These are phyloP conservation scores for Lathyrus aphaca DNA, from an alignment of 306 rosid genomes.

Conservation along the genomic window DNA sequence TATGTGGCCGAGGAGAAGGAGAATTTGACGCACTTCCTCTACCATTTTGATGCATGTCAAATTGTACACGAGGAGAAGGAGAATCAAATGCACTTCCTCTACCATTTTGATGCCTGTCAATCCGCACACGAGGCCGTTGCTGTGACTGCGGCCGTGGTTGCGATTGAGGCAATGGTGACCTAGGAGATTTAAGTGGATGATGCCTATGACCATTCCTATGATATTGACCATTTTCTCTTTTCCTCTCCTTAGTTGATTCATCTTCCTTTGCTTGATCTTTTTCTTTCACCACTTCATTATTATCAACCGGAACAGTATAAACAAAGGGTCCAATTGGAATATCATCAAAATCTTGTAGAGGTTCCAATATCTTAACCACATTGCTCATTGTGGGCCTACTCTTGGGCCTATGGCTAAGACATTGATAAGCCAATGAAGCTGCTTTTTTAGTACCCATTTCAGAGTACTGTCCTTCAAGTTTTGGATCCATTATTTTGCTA, in stretches of 20 bases:
- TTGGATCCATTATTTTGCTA: conserved; percentile 70
- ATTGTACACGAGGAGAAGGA: not conserved
- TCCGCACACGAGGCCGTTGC: conserved; percentile 1
- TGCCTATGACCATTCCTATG: conserved; percentile 37
- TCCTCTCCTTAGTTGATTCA: conserved; percentile 36
- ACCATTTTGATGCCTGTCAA: conserved; percentile 24
- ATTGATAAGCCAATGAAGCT: conserved; percentile 80
- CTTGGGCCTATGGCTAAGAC: conserved; percentile 80
- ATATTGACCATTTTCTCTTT: conserved; percentile 38
- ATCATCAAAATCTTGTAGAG: conserved; percentile 74
- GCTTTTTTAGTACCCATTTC: conserved; percentile 73
- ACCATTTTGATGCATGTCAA: not conserved
- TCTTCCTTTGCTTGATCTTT: conserved; percentile 40
- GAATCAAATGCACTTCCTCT: conserved; percentile 24
- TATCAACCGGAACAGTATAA: conserved; percentile 55
- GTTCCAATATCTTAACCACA: conserved; percentile 69
- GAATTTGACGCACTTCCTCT: conserved; percentile 29
- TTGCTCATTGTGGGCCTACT: conserved; percentile 70
- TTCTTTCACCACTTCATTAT: conserved; percentile 21
- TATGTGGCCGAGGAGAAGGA: conserved; percentile 30
- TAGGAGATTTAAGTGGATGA: conserved; percentile 49
- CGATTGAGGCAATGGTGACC: conserved; percentile 43
- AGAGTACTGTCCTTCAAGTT: conserved; percentile 76
- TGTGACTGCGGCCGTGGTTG: not conserved
- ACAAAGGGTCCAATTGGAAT: conserved; percentile 70